Evolutionary conservation across 2,329 filamentous ascomycete species (phyloP).

Genomic region (Aspergillus pseudoglaucus): DNA sequence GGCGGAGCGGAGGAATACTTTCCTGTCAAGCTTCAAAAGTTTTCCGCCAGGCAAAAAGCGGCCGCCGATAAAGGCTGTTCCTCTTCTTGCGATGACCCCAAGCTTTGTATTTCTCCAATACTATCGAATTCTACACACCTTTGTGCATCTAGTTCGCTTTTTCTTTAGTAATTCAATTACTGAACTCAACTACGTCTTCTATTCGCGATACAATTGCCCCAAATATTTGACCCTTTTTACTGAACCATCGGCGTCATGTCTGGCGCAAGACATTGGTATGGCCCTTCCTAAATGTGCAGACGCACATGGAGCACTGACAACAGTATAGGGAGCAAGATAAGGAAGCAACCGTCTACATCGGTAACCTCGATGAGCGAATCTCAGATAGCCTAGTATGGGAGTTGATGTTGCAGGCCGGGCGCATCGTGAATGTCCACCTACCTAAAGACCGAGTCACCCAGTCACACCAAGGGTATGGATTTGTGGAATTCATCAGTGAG

Average conservation of each 20-base stretch:
- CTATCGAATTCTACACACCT: no score
- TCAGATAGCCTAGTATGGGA: slow-evolving; percentile 89
- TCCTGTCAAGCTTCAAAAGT: slow-evolving; percentile 20
- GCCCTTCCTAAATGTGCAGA: neutral
- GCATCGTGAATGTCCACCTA: slow-evolving; percentile 95
- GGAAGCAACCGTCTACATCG: slow-evolving; percentile 95
- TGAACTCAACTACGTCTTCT: neutral
- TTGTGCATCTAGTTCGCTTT: neutral
- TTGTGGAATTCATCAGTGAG: slow-evolving; percentile 95
- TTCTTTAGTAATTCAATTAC: neutral
- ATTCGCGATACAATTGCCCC: neutral
- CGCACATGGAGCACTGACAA: slow-evolving; percentile 10
- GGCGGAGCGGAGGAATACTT: slow-evolving; percentile 11
- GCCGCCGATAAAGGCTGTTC: slow-evolving; percentile 7
- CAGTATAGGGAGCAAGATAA: slow-evolving; percentile 85
- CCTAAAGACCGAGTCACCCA: slow-evolving; percentile 97
- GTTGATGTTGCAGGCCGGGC: slow-evolving; percentile 94
- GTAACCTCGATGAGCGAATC: slow-evolving; percentile 95
- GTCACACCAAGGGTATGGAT: slow-evolving; percentile 94
- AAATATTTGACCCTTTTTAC: neutral
- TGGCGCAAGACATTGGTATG: slow-evolving; percentile 69
- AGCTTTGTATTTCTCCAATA: neutral
- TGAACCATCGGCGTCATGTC: slow-evolving; percentile 47
- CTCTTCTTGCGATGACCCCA: neutral
- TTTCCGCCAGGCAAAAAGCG: slow-evolving; percentile 23